Conservation (phyloP, 495 filamentous ascomycete genomes). For the Penicilliopsis zonata region DNA sequence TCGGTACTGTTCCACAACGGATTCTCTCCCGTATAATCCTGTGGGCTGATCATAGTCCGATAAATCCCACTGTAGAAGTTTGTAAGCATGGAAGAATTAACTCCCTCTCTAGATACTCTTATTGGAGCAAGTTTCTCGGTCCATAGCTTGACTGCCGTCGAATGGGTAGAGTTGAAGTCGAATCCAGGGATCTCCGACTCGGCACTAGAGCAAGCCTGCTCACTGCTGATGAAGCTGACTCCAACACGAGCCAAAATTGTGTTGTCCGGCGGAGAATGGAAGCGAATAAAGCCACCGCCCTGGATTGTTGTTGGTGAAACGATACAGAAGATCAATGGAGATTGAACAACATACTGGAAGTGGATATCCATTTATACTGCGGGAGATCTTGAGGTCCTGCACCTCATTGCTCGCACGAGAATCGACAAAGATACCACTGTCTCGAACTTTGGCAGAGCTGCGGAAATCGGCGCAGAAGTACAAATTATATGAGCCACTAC, state of each 20-base stretch:
- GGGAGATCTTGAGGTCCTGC: conserved; percentile 49
- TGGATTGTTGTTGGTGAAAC: conserved; percentile 3
- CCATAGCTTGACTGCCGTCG: conserved; percentile 34
- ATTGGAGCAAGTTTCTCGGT: conserved; percentile 42
- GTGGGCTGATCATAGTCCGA: conserved; percentile 54
- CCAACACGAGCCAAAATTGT: conserved; percentile 52
- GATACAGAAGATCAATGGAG: too few species aligned
- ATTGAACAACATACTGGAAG: conserved; percentile 34
- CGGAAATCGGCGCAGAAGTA: conserved; percentile 61
- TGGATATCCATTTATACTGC: conserved; percentile 60
- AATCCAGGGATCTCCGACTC: conserved; percentile 47
- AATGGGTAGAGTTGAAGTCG: conserved; percentile 27
- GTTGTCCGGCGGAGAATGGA: conserved; percentile 26
- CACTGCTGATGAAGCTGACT: conserved; percentile 55
- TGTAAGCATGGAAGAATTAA: conserved; percentile 45
- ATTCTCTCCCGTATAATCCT: conserved; percentile 66
- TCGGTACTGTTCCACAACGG: conserved; percentile 55
- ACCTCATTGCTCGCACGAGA: conserved; percentile 24
- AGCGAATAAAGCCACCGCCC: conserved; percentile 56
- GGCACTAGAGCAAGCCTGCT: conserved; percentile 50
- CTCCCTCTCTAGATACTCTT: conserved; percentile 30
- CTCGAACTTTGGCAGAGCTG: conserved; percentile 28
- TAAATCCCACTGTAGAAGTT: conserved; percentile 44
- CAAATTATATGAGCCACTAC: conserved; percentile 45
- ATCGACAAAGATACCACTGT: conserved; percentile 32